Evolutionary conservation across 306 rosid species (phyloP), one percentile per base, ranked within the genome.

Genomic region (Potentilla sterilis): DNA sequence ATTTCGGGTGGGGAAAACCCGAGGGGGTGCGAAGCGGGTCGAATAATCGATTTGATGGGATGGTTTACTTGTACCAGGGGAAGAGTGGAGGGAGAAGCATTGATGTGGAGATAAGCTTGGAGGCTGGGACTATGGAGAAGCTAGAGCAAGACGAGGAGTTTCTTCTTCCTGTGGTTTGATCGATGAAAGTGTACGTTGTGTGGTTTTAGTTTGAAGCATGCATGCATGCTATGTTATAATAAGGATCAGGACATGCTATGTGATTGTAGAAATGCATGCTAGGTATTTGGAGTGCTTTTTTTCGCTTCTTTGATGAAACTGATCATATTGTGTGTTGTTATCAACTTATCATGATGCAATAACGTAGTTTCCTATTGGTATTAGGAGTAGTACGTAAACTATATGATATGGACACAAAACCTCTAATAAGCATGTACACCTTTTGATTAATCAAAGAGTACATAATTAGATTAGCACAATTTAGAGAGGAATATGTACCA

Each of bases 51-150:
- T 92, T 95, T 57, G 93, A 92, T 72, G 99, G 99, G 34, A 90
- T 95, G 97, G 89, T 92, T 68, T 92, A 90, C 35, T 75, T 92
- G 86, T 90, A 95, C 74, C 96, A 84, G 8, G 99, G 99, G 52
- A 95, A 89, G 88, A 81, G 72, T 67, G 99, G 99, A 47, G 99
- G 97, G 21, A 84, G 93, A 67, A 90, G 96, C 91, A 95, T 95
- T 35, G 99, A 95, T 67, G 97, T 86, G 73, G 99, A 95, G 80
- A 81, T 95, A 10, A 92, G 92, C 70, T 79, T 95, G 83, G 90
- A 90, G 75, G 80, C 87, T 54, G 85, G 75, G 9, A 86, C 97
- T 2, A 85, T 92, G 97, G 96, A 75, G 57, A 90, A 79, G 81
- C 81, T 95, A 81, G 96, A 95, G 85, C 76, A 89, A 69, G 97